Evolutionary conservation across 2,329 filamentous ascomycete species (phyloP).

Genomic region (Raffaelea deltoideospora): DNA sequence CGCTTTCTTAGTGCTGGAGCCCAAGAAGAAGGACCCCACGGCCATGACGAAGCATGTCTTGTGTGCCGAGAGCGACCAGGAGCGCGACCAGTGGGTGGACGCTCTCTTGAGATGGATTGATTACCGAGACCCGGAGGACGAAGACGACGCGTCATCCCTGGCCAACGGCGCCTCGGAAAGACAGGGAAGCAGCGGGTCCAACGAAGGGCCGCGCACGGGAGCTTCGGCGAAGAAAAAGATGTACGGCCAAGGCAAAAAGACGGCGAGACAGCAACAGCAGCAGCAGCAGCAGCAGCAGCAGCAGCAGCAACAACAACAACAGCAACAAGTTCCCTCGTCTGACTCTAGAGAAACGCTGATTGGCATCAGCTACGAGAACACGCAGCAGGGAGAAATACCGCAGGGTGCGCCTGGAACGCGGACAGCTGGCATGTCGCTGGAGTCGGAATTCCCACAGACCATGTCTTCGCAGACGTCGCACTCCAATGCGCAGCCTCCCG

Average conservation of each 20-base stretch:
- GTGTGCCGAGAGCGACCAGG: conserved; percentile 85
- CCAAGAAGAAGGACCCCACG: conserved; percentile 86
- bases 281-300: conserved; percentile 13
- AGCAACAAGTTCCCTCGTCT: not conserved
- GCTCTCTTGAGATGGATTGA: conserved; percentile 82
- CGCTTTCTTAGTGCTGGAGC: conserved; percentile 86
- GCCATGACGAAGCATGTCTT: conserved; percentile 85
- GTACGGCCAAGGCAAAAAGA: conserved; percentile 13
- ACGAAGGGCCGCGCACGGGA: conserved; percentile 4
- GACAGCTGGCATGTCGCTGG: conserved; percentile 10
- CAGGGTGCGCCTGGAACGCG: conserved; percentile 5
- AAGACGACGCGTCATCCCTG: conserved; percentile 17
- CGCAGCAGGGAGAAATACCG: conserved; percentile 32
- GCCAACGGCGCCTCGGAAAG: conserved; percentile 16
- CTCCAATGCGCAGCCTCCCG: conserved; percentile 70
- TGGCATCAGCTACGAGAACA: conserved; percentile 42
- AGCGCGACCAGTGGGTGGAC: conserved; percentile 90
- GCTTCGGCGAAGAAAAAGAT: conserved; percentile 25
- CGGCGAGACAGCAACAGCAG: conserved; percentile 12
- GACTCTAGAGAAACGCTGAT: conserved; percentile 31
- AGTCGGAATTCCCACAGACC: conserved; percentile 18
- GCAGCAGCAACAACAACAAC: conserved; percentile 4
- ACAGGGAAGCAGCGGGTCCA: conserved; percentile 25
- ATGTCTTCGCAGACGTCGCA: conserved; percentile 27
- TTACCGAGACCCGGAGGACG: conserved; percentile 46